Conservation (phyloP, 1,139 yeast species). For the Geotrichum cucujoidarum region DNA sequence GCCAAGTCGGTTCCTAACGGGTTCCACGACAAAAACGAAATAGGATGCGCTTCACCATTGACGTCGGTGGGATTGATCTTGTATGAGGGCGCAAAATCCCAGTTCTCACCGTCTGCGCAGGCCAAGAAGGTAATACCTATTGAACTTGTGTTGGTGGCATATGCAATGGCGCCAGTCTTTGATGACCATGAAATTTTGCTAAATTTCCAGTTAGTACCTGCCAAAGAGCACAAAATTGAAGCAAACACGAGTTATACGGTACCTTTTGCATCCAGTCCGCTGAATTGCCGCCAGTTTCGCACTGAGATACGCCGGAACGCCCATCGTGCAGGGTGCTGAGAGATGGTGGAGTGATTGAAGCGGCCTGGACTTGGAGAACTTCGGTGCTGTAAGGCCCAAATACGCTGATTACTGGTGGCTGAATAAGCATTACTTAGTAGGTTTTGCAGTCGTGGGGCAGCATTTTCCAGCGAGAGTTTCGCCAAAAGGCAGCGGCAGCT, state of each 20-base stretch:
- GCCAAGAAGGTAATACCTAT: conserved; percentile 57
- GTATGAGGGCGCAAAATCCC: conserved; percentile 62
- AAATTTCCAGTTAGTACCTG: neutral
- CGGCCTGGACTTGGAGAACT: too few species aligned
- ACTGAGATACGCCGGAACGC: conserved; percentile 7
- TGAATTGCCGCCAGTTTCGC: conserved; percentile 11
- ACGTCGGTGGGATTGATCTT: conserved; percentile 23
- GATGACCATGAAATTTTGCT: conserved; percentile 67
- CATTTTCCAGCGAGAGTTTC: too few species aligned
- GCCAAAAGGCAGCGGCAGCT: too few species aligned
- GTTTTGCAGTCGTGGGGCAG: too few species aligned
- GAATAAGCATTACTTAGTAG: too few species aligned
- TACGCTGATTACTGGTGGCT: too few species aligned
- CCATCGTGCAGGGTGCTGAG: neutral
- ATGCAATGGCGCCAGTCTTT: conserved; percentile 67
- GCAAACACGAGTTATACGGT: too few species aligned
- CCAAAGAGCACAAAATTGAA: neutral
- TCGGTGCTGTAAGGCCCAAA: too few species aligned
- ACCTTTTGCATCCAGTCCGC: conserved; percentile 18
- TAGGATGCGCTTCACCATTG: conserved; percentile 26
- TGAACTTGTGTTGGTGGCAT: conserved; percentile 38
- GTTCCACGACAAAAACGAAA: conserved; percentile 42
- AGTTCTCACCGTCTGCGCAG: conserved; percentile 55
- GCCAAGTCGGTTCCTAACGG: conserved; percentile 42
- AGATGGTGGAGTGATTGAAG: neutral